Evolutionary conservation across 108 stramenopile species (phyloP).

Genomic region (Mayamaea pseudoterrestris): DNA sequence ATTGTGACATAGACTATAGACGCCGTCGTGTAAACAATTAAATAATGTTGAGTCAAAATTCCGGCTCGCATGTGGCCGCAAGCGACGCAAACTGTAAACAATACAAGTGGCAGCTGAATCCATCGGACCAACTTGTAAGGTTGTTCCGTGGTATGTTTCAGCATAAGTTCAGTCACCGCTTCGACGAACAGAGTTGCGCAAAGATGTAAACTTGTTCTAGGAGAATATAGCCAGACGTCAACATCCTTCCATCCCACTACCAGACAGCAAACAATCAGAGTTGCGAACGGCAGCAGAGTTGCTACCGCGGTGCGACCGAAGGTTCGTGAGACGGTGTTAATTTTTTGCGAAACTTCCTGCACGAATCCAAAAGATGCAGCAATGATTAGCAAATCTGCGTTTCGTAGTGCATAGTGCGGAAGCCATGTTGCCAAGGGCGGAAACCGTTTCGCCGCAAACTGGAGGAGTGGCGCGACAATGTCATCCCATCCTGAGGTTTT

Average conservation of each 20-base stretch:
- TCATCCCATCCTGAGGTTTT: slow-evolving; percentile 20
- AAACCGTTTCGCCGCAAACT: neutral
- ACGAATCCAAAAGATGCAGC: slow-evolving; percentile 20
- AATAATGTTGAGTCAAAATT: slow-evolving; percentile 13
- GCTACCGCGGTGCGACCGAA: slow-evolving; percentile 20
- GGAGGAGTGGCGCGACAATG: slow-evolving; percentile 11
- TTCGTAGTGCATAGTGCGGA: slow-evolving; percentile 20
- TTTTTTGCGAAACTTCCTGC: slow-evolving; percentile 47
- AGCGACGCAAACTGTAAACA: slow-evolving; percentile 18
- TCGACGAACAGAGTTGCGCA: slow-evolving; percentile 59
- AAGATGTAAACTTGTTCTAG: slow-evolving; percentile 54
- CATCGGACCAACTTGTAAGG: slow-evolving; percentile 25
- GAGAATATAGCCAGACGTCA: slow-evolving; percentile 25
- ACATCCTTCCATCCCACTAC: slow-evolving; percentile 26
- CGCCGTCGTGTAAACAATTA: slow-evolving; percentile 34
- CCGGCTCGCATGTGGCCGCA: slow-evolving; percentile 3
- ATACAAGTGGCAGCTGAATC: slow-evolving; percentile 39
- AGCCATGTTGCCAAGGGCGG: neutral
- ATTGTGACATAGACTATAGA: slow-evolving; percentile 42
- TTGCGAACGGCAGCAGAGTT: slow-evolving; percentile 31
- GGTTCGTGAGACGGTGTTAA: slow-evolving; percentile 17
- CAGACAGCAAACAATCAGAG: slow-evolving; percentile 21
- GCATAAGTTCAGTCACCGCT: slow-evolving; percentile 71
- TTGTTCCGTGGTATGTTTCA: slow-evolving; percentile 64
- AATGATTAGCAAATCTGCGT: slow-evolving; percentile 44